Evolutionary conservation across 176 grass and related monocot genomes (phyloP).

Genomic region (Phoenix roebelenii): DNA sequence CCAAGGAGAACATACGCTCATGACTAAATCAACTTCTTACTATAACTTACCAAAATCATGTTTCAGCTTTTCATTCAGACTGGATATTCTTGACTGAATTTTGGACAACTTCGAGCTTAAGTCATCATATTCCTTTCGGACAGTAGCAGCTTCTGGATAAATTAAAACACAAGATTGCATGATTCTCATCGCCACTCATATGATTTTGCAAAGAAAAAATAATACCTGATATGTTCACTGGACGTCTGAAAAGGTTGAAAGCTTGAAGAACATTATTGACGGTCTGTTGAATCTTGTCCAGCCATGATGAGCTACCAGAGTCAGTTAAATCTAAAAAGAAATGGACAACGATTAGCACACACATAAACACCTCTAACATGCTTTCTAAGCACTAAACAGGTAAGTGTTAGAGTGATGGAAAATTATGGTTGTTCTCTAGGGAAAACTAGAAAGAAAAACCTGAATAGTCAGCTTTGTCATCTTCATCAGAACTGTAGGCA

Average conservation of each 20-base stretch:
- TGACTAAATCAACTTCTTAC: slow-evolving; percentile 6
- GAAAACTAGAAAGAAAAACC: slow-evolving; percentile 26
- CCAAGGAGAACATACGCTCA: not conserved
- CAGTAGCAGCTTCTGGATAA: slow-evolving; percentile 61
- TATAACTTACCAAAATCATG: slow-evolving; percentile 64
- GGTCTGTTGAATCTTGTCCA: slow-evolving; percentile 84
- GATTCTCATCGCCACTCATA: slow-evolving; percentile 1
- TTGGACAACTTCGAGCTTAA: slow-evolving; percentile 81
- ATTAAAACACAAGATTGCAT: slow-evolving; percentile 20
- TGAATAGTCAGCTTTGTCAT: slow-evolving; percentile 53
- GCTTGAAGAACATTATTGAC: slow-evolving; percentile 76
- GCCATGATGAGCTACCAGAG: slow-evolving; percentile 45
- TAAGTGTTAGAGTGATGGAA: no score
- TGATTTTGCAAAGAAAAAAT: slow-evolving; percentile 17
- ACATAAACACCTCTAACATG: not conserved
- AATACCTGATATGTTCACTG: slow-evolving; percentile 82
- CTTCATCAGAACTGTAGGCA: slow-evolving; percentile 56
- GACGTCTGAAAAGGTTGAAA: slow-evolving; percentile 85
- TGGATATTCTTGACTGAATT: slow-evolving; percentile 74
- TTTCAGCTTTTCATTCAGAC: slow-evolving; percentile 66
- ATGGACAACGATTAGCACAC: slow-evolving; percentile 12
- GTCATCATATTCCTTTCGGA: slow-evolving; percentile 94
- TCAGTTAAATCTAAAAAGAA: slow-evolving; percentile 36
- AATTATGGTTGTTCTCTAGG: no score
- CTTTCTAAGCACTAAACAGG: not conserved